Evolutionary conservation across 331 rosid species (phyloP).

Genomic region (Malus hybrid): DNA sequence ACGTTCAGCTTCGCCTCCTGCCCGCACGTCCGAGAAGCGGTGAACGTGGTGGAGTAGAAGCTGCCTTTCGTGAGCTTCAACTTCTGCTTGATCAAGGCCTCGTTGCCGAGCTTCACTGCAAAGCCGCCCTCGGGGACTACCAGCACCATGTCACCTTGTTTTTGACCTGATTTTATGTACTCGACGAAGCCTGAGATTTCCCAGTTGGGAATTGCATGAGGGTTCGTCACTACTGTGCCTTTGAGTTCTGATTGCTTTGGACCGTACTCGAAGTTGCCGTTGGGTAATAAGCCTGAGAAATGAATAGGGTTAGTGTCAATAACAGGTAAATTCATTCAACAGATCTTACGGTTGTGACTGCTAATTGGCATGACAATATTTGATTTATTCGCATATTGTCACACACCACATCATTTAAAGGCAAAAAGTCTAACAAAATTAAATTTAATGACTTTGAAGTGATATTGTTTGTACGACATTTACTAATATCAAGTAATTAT

Average conservation of each 20-base stretch:
- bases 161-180: slow-evolving; percentile 68
- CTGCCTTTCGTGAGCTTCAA: slow-evolving; percentile 32
- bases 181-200: slow-evolving; percentile 52
- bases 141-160: slow-evolving; percentile 72
- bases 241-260: slow-evolving; percentile 49
- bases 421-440: too few species aligned
- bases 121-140: slow-evolving; percentile 47
- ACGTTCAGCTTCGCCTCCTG: slow-evolving; percentile 66
- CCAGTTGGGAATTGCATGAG: slow-evolving; percentile 61
- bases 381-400: too few species aligned
- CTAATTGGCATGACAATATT: too few species aligned
- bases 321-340: neutral
- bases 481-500: too few species aligned
- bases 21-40: slow-evolving; percentile 62
- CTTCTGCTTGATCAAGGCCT: slow-evolving; percentile 52
- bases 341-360: too few species aligned
- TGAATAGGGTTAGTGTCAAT: neutral
- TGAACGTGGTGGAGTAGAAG: slow-evolving; percentile 55
- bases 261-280: slow-evolving; percentile 56
- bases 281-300: slow-evolving; percentile 58
- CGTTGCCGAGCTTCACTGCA: slow-evolving; percentile 59
- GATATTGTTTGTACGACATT: too few species aligned
- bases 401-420: too few species aligned
- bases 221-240: slow-evolving; percentile 36
- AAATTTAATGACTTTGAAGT: too few species aligned